These are phyloP conservation scores for Podaxis sp. DNA, from an alignment of 768 basidiomycete genomes.

Conservation along the genomic window DNA sequence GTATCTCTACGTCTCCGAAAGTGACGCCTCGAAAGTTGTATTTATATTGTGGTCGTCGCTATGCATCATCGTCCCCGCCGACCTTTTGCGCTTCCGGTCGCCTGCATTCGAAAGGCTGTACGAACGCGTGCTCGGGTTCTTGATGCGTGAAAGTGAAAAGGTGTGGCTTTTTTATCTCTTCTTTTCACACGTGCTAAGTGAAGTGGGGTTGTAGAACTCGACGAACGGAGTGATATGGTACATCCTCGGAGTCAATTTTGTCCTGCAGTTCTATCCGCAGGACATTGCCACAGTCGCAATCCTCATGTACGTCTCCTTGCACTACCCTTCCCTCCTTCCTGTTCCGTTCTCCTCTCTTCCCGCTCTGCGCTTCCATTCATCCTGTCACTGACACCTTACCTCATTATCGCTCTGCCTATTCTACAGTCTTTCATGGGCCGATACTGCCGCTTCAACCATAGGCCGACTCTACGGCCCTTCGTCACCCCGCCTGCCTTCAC, in stretches of 20 bases:
- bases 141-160: constrained; percentile 90
- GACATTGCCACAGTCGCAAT: constrained; percentile 91
- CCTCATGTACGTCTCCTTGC: constrained; percentile 64
- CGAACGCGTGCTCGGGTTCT: constrained; percentile 70
- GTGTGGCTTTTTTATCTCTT: constrained; percentile 35
- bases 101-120: constrained; percentile 67
- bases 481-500: constrained; percentile 52
- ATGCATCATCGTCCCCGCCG: constrained; percentile 68
- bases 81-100: constrained; percentile 69
- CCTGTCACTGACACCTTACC: constrained; percentile 1
- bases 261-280: constrained; percentile 72
- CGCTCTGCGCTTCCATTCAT: not conserved
- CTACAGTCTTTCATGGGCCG: constrained; percentile 88
- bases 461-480: constrained; percentile 80
- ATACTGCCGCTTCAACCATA: constrained; percentile 90
- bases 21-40: constrained; percentile 65
- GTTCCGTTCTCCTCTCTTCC: not conserved
- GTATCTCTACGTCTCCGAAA: constrained; percentile 45
- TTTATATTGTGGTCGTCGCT: constrained; percentile 65
- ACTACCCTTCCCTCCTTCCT: constrained; percentile 5
- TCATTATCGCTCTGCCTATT: not conserved
- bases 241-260: constrained; percentile 81
- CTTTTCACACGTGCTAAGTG: constrained; percentile 3
- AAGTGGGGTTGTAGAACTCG: constrained; percentile 41
- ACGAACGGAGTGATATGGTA: constrained; percentile 93